Evolutionary conservation across 441 rosid genomes (phyloP), one percentile per base, ranked within the genome.

Genomic region (Erysimum cheiri): DNA sequence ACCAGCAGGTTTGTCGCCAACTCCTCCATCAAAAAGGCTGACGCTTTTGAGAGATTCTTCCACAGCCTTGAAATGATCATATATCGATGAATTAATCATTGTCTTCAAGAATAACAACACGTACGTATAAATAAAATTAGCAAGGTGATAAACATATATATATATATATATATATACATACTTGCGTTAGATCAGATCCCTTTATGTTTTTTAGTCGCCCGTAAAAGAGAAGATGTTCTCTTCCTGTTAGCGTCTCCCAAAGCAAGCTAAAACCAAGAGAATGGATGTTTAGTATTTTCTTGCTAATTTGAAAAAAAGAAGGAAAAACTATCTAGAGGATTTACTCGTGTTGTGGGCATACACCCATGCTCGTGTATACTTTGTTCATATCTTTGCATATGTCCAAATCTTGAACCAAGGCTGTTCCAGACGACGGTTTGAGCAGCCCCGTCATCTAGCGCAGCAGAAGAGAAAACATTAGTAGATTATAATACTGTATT

Each of bases 321-420:
- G 35, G 56, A 49, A 19, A 7, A 57, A 54, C 14, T 22, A 19
- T 33, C 7, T 7, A 44, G 44, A 35, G 50, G 68, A 88, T 24
- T 78, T 90, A 94, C 99, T 92, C 91, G 22, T 92, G 91, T 74
- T 94, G 99, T 7, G 98, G 98, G 78, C 98, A 92, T 32, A 94
- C 98, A 4, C 99, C 99, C 94, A 94, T 94, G 79, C 89, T 85
- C 12, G 91, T 88, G 75, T 92, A 92, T 15, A 94, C 81, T 77
- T 82, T 80, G 62, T 88, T 90, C 97, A 94, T 94, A 66, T 85
- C 72, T 70, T 85, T 86, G 55, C 56, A 61, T 77, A 94, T 80
- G 74, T 92, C 94, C 19, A 86, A 59, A 71, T 92, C 96, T 73
- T 90, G 83, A 78, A 94, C 87, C 70, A 74, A 85, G 8, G 99